Conservation (phyloP, 257 asterid genomes). For the Anisodus tanguticus region DNA sequence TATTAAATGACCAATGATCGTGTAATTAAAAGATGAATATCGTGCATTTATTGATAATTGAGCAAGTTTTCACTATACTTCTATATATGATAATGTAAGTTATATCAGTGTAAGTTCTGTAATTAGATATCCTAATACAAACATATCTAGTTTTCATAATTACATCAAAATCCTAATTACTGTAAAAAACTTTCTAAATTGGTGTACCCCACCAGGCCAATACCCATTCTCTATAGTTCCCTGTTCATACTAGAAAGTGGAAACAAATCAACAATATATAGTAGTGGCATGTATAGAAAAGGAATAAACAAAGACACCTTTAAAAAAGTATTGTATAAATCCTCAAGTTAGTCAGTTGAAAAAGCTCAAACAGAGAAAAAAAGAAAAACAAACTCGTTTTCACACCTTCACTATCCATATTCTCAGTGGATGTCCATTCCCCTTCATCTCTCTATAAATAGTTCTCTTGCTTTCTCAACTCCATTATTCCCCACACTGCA, state of each 20-base stretch:
- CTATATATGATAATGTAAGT: background rate
- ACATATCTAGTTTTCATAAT: no score
- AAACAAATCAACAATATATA: background rate
- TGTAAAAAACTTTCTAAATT: background rate
- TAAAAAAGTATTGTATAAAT: background rate
- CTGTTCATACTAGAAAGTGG: background rate
- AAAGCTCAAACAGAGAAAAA: background rate
- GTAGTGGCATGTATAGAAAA: background rate
- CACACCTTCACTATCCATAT: background rate
- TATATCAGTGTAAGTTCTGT: background rate
- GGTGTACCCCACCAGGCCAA: background rate
- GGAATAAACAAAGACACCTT: background rate
- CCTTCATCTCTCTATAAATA: background rate
- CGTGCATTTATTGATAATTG: background rate
- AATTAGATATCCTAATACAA: no score
- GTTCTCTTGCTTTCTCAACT: background rate
- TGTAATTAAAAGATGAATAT: background rate
- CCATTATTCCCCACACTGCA: background rate
- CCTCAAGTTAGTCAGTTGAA: conserved; percentile 22
- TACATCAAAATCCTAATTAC: no score
- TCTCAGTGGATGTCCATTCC: background rate
- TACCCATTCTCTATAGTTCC: background rate
- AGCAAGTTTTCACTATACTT: background rate
- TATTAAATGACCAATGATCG: background rate
- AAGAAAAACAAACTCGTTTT: conserved; percentile 5